Evolutionary conservation across 768 basidiomycete species (phyloP).

Genomic region (Lactarius akahatsu): DNA sequence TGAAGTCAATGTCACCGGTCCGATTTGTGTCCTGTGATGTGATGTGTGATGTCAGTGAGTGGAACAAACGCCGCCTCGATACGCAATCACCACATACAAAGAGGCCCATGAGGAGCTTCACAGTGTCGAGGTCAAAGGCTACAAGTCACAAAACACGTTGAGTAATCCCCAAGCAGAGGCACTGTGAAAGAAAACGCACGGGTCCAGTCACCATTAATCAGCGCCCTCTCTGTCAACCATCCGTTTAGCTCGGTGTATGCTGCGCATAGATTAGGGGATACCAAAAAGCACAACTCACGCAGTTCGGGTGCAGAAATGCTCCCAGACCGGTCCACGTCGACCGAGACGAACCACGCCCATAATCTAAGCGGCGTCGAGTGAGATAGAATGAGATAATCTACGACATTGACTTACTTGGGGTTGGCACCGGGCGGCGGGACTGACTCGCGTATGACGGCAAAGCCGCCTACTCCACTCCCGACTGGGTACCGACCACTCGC

Average conservation of each 20-base stretch:
- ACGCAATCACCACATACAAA: slow-evolving; percentile 52
- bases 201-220: slow-evolving; percentile 70
- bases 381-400: neutral
- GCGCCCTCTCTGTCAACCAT: slow-evolving; percentile 41
- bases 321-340: slow-evolving; percentile 71
- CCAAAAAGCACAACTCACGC: slow-evolving; percentile 40
- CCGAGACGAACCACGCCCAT: slow-evolving; percentile 69
- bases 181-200: slow-evolving; percentile 46
- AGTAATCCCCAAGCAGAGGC: neutral
- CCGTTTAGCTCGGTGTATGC: slow-evolving; percentile 29
- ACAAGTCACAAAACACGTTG: neutral
- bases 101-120: slow-evolving; percentile 78
- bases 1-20: slow-evolving; percentile 78
- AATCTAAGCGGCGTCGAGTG: slow-evolving; percentile 44
- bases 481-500: slow-evolving; percentile 1
- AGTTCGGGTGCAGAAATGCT: slow-evolving; percentile 65
- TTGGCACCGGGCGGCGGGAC: slow-evolving; percentile 67
- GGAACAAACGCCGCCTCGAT: slow-evolving; percentile 1
- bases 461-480: slow-evolving; percentile 38
- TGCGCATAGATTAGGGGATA: neutral
- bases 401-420: slow-evolving; percentile 56
- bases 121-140: slow-evolving; percentile 88
- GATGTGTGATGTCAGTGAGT: neutral
- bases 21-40: slow-evolving; percentile 66
- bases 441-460: slow-evolving; percentile 32